Percentiles rank a stretch among this genome's conserved stretches.
Conservation (phyloP, 257 asterid species). For the Gentiana straminea region DNA sequence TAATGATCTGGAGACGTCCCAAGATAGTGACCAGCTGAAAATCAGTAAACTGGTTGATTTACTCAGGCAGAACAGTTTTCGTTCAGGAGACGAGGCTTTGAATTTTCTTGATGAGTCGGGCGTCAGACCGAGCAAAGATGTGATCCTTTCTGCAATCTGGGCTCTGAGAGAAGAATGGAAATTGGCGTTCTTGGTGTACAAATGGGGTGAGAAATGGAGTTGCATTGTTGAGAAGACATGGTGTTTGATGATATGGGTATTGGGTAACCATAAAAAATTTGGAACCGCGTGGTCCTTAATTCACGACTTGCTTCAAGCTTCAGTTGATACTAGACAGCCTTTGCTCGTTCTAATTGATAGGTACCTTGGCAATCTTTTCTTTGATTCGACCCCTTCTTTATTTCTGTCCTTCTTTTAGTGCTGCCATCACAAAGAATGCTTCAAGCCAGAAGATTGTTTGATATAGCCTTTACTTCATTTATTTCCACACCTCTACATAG, state of each 20-base stretch:
- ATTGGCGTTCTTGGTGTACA: conserved; percentile 63
- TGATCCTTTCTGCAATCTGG: conserved; percentile 53
- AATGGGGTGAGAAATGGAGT: conserved; percentile 80
- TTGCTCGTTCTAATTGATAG: conserved; percentile 81
- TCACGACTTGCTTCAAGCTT: conserved; percentile 38
- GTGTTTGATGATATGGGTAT: conserved; percentile 77
- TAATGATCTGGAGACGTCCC: conserved; percentile 8
- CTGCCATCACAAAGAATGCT: no score
- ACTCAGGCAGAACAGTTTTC: conserved; percentile 35
- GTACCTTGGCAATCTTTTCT: conserved; percentile 18
- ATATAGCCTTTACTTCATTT: no score
- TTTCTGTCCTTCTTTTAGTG: no score
- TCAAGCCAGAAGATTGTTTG: no score
- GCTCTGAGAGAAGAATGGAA: conserved; percentile 73
- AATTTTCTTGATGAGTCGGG: conserved; percentile 51
- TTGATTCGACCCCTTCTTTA: neutral
- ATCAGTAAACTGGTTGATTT: conserved; percentile 31
- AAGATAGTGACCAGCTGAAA: conserved; percentile 17
- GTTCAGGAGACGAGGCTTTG: conserved; percentile 68
- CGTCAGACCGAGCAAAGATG: conserved; percentile 37
- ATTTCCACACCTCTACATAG: no score
- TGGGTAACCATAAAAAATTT: conserved; percentile 77
- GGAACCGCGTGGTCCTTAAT: conserved; percentile 84
- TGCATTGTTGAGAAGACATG: conserved; percentile 42
- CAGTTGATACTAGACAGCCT: conserved; percentile 50